Evolutionary conservation across 2,329 filamentous ascomycete genomes (phyloP).

Genomic region (Pseudopithomyces chartarum): DNA sequence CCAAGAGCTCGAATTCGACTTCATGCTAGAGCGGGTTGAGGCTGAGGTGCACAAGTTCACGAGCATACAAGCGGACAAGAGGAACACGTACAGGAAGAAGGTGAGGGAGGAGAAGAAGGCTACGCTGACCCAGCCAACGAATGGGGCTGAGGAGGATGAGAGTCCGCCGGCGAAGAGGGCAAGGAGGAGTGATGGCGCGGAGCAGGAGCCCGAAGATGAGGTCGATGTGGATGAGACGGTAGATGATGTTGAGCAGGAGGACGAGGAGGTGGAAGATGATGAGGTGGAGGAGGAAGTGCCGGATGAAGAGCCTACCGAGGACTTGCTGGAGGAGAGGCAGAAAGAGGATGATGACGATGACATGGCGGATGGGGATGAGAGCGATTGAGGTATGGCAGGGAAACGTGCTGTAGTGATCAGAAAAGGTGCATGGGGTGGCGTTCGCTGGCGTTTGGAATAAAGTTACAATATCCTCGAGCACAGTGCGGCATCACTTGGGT

Average conservation of each 20-base stretch:
- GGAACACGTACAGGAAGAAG: conserved; percentile 73
- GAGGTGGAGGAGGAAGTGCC: conserved; percentile 61
- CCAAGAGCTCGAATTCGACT: conserved; percentile 74
- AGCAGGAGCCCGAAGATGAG: conserved; percentile 41
- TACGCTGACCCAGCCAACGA: conserved; percentile 20
- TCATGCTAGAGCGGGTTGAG: conserved; percentile 73
- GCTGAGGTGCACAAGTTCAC: conserved; percentile 80
- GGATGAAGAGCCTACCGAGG: conserved; percentile 55
- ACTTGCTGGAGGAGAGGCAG: conserved; percentile 51
- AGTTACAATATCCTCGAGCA: conserved; percentile 8
- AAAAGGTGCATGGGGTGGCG: conserved; percentile 34
- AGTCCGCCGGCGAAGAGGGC: conserved; percentile 58
- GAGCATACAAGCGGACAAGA: conserved; percentile 73
- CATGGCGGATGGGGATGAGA: conserved; percentile 61
- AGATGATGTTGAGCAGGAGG: conserved; percentile 54
- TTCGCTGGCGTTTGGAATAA: conserved; percentile 22
- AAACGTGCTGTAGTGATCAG: neutral
- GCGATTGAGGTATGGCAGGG: conserved; percentile 31
- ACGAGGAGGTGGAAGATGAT: conserved; percentile 59
- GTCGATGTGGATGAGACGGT: conserved; percentile 48
- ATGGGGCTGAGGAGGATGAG: conserved; percentile 47
- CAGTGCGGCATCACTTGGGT: neutral
- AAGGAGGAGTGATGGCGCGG: conserved; percentile 42
- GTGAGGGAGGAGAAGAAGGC: conserved; percentile 67
- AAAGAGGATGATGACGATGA: conserved; percentile 51